Evolutionary conservation across 2,329 filamentous ascomycete species (phyloP).

Genomic region (Didymella segeticola): DNA sequence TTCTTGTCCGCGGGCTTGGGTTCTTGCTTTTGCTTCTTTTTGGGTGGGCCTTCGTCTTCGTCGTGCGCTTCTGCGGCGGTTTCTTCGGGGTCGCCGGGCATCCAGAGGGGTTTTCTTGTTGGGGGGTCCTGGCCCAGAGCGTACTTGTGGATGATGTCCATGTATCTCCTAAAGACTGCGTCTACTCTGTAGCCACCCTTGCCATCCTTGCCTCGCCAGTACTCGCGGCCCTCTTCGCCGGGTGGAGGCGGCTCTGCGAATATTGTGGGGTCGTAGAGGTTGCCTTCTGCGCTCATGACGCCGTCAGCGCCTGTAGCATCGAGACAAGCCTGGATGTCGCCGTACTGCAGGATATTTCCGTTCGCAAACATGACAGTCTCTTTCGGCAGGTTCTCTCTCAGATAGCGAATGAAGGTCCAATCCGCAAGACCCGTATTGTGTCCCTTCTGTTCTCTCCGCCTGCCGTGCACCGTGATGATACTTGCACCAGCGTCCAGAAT

Average conservation of each 20-base stretch:
- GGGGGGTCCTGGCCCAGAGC: slow-evolving; percentile 73
- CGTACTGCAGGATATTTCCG: slow-evolving; percentile 85
- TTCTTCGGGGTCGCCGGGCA: slow-evolving; percentile 61
- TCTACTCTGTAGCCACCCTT: slow-evolving; percentile 88
- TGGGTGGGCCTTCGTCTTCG: slow-evolving; percentile 42
- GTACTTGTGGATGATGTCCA: slow-evolving; percentile 86
- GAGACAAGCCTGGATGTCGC: slow-evolving; percentile 79
- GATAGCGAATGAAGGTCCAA: slow-evolving; percentile 82
- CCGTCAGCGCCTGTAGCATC: slow-evolving; percentile 86
- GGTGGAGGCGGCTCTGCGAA: slow-evolving; percentile 73
- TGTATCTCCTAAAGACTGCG: slow-evolving; percentile 82
- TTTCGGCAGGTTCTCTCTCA: slow-evolving; percentile 80
- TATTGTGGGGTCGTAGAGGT: slow-evolving; percentile 87
- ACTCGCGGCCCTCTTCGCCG: slow-evolving; percentile 74
- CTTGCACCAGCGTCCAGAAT: slow-evolving; percentile 88
- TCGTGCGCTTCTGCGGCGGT: slow-evolving; percentile 28
- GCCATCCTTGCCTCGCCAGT: slow-evolving; percentile 82
- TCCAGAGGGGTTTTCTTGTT: slow-evolving; percentile 72
- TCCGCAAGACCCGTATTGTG: slow-evolving; percentile 93
- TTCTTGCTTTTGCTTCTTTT: slow-evolving; percentile 45
- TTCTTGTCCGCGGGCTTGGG: slow-evolving; percentile 54
- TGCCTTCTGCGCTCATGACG: slow-evolving; percentile 96
- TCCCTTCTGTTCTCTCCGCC: slow-evolving; percentile 89
- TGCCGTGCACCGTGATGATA: slow-evolving; percentile 90
- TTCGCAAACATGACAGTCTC: slow-evolving; percentile 97